Evolutionary conservation across 371 early-diverging fungal genomes (phyloP), one percentile per base, ranked within the genome.

Genomic region (Funneliformis caledonium): DNA sequence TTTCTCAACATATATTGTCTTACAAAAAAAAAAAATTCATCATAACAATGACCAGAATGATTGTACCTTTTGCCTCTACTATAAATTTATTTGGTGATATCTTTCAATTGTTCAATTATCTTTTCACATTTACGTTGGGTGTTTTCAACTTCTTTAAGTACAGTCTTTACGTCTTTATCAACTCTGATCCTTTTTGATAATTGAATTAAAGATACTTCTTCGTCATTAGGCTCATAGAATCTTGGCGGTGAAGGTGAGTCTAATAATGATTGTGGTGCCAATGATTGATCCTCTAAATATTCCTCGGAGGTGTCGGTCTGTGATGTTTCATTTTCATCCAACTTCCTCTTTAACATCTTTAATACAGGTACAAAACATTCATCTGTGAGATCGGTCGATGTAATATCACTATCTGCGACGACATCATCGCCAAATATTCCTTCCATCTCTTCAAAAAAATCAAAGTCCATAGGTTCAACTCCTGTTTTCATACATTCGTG

Each of bases 381-480:
- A 7, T 47, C 47, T 47, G 47, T 47, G 11, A 47, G 2, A 16
- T 14, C 56, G 7, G 56, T 6, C 2, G 19, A 16, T 52, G 5
- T 52, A 52, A 52, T 52, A 16, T 52, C 14, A 52, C 16, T 56
- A 56, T 19, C 16, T 7, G 16, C 16, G 19, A 56, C 5, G 7
- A 56, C 16, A 19, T 65, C 65, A 33, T 65, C 65, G 7, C 11
- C 65, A 65, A 65, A 11, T 65, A 65, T 65, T n/a, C 31, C 65
- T 22, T 65, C 31, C 26, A 65, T 65, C 37, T 65, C 65, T 31
- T 65, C 65, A 65, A 31, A 65, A 65, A 31, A 65, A 65, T 65
- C 65, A 22, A 65, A 65, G 16, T 65, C 65, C 31, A 65, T 65
- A 31, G 65, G 65, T 65, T 65, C 65, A 33, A 33, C 37, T 0